Conservation (phyloP, 1,284 basidiomycete genomes). For the Tylopilus orsonianus region DNA sequence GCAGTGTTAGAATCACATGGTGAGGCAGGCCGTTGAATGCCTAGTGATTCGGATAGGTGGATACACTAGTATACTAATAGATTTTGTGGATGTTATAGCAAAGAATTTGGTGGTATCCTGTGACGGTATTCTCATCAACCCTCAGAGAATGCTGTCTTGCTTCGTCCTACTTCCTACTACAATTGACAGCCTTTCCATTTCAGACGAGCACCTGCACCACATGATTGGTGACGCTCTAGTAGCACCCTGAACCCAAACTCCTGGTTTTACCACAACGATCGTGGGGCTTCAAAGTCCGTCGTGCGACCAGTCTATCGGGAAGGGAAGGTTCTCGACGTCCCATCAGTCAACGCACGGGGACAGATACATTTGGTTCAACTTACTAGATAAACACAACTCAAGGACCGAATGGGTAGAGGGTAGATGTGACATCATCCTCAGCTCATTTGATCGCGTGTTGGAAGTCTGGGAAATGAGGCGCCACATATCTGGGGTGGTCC, state of each 20-base stretch:
- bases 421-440: constrained; percentile 5
- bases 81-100: neutral
- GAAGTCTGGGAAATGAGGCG: constrained; percentile 11
- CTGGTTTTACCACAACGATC: neutral
- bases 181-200: neutral
- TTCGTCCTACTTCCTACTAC: neutral
- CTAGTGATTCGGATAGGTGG: neutral
- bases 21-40: neutral
- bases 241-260: constrained; percentile 14
- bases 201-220: no score
- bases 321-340: neutral
- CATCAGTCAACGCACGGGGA: neutral
- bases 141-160: no score
- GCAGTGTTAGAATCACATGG: neutral
- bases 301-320: neutral
- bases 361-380: neutral
- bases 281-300: neutral
- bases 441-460: constrained; percentile 3
- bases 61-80: neutral
- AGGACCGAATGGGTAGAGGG: constrained; percentile 1
- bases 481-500: neutral
- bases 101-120: no score
- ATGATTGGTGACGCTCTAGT: neutral
- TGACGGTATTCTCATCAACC: no score
- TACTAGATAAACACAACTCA: neutral